phyloP scores from a whole-genome alignment of 208 protist genomes.

The Wallacemonas sp. region DNA sequence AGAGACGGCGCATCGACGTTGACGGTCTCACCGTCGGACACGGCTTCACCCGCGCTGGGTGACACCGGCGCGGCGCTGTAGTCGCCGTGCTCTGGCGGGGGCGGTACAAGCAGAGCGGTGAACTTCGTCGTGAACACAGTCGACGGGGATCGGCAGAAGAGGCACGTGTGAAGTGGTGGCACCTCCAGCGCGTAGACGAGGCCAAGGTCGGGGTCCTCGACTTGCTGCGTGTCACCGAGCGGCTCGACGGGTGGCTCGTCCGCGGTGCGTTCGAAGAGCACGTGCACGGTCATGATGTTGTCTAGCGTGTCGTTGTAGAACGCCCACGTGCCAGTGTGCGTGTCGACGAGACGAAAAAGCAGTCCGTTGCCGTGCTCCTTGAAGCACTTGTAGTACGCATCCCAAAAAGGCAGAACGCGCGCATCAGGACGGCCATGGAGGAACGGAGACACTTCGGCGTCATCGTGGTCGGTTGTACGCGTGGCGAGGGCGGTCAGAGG shows the following conservation, averaged over 20 bases:
- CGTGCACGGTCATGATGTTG: slow-evolving; percentile 40
- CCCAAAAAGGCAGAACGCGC: slow-evolving; percentile 24
- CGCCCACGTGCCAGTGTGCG: slow-evolving; percentile 39
- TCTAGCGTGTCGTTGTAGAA: slow-evolving; percentile 83
- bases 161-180: slow-evolving; percentile 44
- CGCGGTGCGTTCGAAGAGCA: slow-evolving; percentile 33
- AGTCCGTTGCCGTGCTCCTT: slow-evolving; percentile 77
- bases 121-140: slow-evolving; percentile 70
- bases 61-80: not conserved
- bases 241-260: slow-evolving; percentile 22
- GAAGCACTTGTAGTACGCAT: slow-evolving; percentile 74
- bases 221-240: slow-evolving; percentile 37
- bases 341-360: slow-evolving; percentile 71
- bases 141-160: slow-evolving; percentile 64
- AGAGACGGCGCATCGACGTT: slow-evolving; percentile 2
- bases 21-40: slow-evolving; percentile 1
- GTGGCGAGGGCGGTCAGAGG: not conserved
- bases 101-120: slow-evolving; percentile 25
- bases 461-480: not conserved
- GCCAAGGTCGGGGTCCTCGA: slow-evolving; percentile 39
- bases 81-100: not conserved
- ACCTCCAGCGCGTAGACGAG: slow-evolving; percentile 46
- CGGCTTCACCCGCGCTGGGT: not conserved
- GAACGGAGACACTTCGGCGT: slow-evolving; percentile 29
- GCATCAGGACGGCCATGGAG: slow-evolving; percentile 44